Conservation (phyloP, 768 basidiomycete species). For the Tulasnella sp. region DNA sequence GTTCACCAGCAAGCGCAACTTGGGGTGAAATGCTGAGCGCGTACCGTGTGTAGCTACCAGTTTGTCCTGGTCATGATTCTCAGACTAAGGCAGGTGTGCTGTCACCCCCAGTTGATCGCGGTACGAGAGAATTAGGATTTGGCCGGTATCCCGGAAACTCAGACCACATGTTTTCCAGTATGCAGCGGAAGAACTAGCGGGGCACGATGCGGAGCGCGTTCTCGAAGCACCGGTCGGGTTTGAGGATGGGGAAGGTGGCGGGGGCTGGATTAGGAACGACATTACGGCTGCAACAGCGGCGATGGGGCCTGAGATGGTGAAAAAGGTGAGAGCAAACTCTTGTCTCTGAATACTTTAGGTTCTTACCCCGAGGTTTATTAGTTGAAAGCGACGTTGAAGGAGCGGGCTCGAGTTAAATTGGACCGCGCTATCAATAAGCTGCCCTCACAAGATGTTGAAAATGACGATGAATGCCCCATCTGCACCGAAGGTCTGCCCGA, state of each 20-base stretch:
- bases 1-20: constrained; percentile 36
- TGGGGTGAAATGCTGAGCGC: background rate
- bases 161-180: background rate
- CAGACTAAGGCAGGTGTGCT: constrained; percentile 37
- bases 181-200: constrained; percentile 16
- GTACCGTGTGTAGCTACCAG: constrained; percentile 41
- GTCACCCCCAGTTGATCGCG: constrained; percentile 67
- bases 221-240: background rate
- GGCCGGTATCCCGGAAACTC: background rate
- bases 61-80: constrained; percentile 36
- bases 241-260: constrained; percentile 6
- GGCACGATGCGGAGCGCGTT: constrained; percentile 29
- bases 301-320: constrained; percentile 24
- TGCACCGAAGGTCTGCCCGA: constrained; percentile 32
- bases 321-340: background rate
- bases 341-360: background rate
- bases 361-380: background rate
- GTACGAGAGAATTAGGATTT: constrained; percentile 39
- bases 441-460: constrained; percentile 39
- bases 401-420: background rate
- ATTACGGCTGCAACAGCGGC: background rate
- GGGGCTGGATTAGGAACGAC: background rate
- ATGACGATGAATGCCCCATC: constrained; percentile 35
- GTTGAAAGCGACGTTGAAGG: constrained; percentile 17
- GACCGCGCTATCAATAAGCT: background rate